Evolutionary conservation across 495 filamentous ascomycete genomes (phyloP).

Genomic region (Aspergillus saccharolyticus): DNA sequence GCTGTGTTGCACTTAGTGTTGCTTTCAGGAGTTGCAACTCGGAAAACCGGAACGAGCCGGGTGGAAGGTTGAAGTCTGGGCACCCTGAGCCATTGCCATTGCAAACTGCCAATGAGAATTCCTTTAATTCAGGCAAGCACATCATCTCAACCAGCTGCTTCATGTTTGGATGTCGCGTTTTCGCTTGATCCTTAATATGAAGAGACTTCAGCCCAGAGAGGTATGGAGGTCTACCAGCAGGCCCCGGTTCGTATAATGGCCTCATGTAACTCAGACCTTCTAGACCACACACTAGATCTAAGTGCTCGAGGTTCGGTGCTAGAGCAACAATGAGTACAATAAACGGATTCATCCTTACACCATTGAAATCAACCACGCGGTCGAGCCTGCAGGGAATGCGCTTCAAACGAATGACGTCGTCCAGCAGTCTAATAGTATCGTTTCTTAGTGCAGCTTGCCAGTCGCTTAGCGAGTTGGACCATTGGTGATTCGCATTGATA

Average conservation of each 20-base stretch:
- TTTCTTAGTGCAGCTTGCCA: background rate
- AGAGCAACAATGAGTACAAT: background rate
- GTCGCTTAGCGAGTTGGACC: background rate
- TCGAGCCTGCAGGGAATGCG: background rate
- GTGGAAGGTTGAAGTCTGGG: constrained; percentile 1
- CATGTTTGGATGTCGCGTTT: background rate
- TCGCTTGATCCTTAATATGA: background rate
- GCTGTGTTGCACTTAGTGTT: background rate
- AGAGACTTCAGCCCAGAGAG: constrained; percentile 5
- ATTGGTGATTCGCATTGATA: background rate
- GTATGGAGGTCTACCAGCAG: background rate
- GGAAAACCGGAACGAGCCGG: background rate
- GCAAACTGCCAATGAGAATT: background rate
- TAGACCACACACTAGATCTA: background rate
- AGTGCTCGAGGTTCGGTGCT: constrained; percentile 1
- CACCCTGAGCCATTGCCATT: background rate
- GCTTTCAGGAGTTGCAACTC: background rate
- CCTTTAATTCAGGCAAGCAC: constrained; percentile 1
- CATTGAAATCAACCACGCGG: background rate
- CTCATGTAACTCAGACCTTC: background rate
- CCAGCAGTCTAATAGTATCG: background rate
- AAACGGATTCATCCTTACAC: background rate
- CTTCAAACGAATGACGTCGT: background rate
- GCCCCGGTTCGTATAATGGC: background rate
- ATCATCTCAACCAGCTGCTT: background rate